Evolutionary conservation across 495 filamentous ascomycete genomes (phyloP), one percentile per base, ranked within the genome.

Genomic region (Aspergillus funiculosus): DNA sequence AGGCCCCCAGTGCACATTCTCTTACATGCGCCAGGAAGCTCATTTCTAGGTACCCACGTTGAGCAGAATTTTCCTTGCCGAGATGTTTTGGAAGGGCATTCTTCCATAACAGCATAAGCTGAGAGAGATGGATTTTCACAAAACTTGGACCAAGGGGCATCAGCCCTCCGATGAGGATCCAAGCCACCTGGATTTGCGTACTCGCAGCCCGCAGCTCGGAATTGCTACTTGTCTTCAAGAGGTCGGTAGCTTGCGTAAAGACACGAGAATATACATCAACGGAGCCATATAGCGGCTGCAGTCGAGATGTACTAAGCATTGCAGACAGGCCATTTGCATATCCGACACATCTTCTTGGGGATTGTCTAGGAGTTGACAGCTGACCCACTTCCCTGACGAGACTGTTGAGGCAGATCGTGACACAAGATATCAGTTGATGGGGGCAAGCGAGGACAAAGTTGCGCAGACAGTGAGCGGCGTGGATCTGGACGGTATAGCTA

Each of bases 121-220:
- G 92, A 2, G 91, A 91, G 14, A 99, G 75, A 68, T 97, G 92
- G 29, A 95, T 97, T 66, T 99, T 99, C 64, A 97, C 91, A 61
- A 99, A 99, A 60, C 94, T 96, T 4, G 94, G 94, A 0, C 92
- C 92, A 2, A 97, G 73, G 5, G 90, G 86, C 94, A 97, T 97
- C 18, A 99, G 67, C 0, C 92, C 92, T 25, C 92, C 92, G 44
- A 99, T 94, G 40, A 99, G 65, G 31, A 94, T 94, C 92, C 92
- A 99, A 14, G 92, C 91, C 4, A 97, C 89, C 54, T 99, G 92
- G 26, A 99, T 89, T 58, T 99, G 92, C 11, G 88, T 94, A 54
- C 85, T 85, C 13, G 91, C 91, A 35, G 91, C 82, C 32, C 94
- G 83, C 42, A 99, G 74, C 52, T 99, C 91, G 8, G 87, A 90